These are phyloP conservation scores for Phanerochaete sordida DNA, from an alignment of 768 basidiomycete genomes.

Conservation along the genomic window DNA sequence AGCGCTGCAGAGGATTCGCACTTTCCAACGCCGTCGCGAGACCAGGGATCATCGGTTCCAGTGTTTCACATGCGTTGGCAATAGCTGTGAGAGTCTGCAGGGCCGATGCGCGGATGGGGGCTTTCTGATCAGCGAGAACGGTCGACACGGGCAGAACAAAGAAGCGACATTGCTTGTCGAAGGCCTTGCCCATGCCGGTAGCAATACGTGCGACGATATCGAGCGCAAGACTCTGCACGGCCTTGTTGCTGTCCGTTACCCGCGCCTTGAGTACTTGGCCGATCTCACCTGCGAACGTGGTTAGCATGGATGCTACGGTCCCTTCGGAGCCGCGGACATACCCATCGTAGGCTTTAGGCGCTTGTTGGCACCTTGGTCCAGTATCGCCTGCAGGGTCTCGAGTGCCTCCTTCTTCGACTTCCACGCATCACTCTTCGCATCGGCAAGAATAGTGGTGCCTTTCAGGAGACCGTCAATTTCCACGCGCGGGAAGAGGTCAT, in stretches of 20 bases:
- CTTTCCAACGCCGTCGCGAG: constrained; percentile 80
- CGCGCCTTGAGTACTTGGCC: constrained; percentile 84
- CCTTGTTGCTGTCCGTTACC: constrained; percentile 89
- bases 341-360: constrained; percentile 89
- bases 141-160: constrained; percentile 75
- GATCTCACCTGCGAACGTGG: constrained; percentile 68
- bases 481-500: constrained; percentile 93
- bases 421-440: constrained; percentile 92
- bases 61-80: constrained; percentile 74
- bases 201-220: constrained; percentile 90
- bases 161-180: constrained; percentile 83
- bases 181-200: constrained; percentile 91
- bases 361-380: constrained; percentile 92
- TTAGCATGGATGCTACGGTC: not conserved
- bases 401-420: constrained; percentile 95
- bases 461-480: constrained; percentile 86
- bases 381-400: constrained; percentile 73
- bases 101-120: constrained; percentile 76
- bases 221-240: constrained; percentile 85
- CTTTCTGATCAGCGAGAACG: constrained; percentile 91
- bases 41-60: constrained; percentile 79
- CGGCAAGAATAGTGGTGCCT: constrained; percentile 76
- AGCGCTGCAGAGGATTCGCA: constrained; percentile 83
- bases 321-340: constrained; percentile 29
- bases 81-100: constrained; percentile 79